Evolutionary conservation across 345 rosid species (phyloP).

Genomic region (Heritiera littoralis): DNA sequence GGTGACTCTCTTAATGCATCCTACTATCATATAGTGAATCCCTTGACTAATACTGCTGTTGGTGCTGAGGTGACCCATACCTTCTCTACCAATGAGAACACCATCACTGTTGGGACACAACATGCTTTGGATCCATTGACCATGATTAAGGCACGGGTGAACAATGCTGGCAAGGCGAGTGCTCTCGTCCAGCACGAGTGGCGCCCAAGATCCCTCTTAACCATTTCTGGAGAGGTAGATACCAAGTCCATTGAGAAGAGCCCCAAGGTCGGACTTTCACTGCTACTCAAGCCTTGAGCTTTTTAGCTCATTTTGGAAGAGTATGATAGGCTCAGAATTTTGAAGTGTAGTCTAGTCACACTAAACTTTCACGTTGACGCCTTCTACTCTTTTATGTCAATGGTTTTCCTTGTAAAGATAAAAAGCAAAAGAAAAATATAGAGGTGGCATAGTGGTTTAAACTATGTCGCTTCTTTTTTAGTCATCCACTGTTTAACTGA

Average conservation of each 20-base stretch:
- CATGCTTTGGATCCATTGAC: constrained; percentile 77
- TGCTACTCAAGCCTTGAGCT: constrained; percentile 74
- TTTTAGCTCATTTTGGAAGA: not conserved
- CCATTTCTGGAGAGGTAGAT: constrained; percentile 86
- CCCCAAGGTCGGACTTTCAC: constrained; percentile 80
- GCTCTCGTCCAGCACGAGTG: constrained; percentile 93
- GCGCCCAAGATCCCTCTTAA: constrained; percentile 74
- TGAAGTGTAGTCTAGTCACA: constrained; percentile 24
- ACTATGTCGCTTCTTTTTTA: constrained; percentile 11
- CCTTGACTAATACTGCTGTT: constrained; percentile 57
- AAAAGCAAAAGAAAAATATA: constrained; percentile 20
- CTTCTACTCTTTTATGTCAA: constrained; percentile 13
- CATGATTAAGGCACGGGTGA: constrained; percentile 65
- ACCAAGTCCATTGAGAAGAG: constrained; percentile 79
- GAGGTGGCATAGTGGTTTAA: constrained; percentile 22
- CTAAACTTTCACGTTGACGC: constrained; percentile 19
- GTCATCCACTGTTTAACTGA: constrained; percentile 17
- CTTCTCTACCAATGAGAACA: constrained; percentile 74
- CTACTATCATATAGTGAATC: constrained; percentile 73
- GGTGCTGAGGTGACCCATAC: constrained; percentile 80
- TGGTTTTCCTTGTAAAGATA: constrained; percentile 34
- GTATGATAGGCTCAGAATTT: constrained; percentile 20
- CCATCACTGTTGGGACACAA: constrained; percentile 75
- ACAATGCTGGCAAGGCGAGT: constrained; percentile 68
- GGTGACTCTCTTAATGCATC: constrained; percentile 68